These are phyloP conservation scores for Chlamydomonas schloesseri DNA, from an alignment of 139 green algal genomes.

Conservation along the genomic window DNA sequence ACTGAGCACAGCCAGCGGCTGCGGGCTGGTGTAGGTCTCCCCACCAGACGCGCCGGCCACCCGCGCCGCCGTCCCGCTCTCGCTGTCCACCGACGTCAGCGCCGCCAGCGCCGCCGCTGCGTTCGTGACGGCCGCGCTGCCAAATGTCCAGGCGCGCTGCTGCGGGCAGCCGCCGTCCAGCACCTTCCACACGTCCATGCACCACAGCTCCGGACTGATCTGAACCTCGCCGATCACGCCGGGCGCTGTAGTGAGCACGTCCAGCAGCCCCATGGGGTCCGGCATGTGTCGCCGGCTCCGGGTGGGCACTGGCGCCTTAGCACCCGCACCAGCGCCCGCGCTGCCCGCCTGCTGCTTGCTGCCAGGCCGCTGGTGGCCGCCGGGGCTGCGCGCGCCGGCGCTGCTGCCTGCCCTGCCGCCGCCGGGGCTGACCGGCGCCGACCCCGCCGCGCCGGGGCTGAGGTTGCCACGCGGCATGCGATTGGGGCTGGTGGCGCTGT, in stretches of 20 bases:
- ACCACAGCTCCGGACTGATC: slow-evolving; percentile 37
- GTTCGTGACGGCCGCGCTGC: slow-evolving; percentile 10
- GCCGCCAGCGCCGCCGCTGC: slow-evolving; percentile 1
- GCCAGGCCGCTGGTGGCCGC: neutral
- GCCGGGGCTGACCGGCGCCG: no score
- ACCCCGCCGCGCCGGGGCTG: neutral
- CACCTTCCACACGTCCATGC: slow-evolving; percentile 44
- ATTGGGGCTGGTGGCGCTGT: neutral
- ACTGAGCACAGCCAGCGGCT: slow-evolving; percentile 49
- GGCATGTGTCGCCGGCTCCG: neutral
- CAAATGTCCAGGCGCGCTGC: slow-evolving; percentile 53
- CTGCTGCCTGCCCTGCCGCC: neutral
- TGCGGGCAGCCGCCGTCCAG: slow-evolving; percentile 28
- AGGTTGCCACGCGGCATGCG: neutral
- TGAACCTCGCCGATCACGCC: slow-evolving; percentile 32
- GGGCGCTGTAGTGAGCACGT: neutral
- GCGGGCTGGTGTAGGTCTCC: slow-evolving; percentile 41
- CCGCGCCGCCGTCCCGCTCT: neutral
- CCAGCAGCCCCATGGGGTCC: slow-evolving; percentile 14
- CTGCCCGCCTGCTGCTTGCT: slow-evolving; percentile 11
- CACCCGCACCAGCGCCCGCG: neutral
- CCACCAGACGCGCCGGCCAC: no score
- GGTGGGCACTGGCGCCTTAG: neutral
- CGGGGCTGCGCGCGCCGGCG: neutral
- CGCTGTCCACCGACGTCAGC: neutral